Evolutionary conservation across 306 rosid genomes (phyloP).

Genomic region (Prunus persica): DNA sequence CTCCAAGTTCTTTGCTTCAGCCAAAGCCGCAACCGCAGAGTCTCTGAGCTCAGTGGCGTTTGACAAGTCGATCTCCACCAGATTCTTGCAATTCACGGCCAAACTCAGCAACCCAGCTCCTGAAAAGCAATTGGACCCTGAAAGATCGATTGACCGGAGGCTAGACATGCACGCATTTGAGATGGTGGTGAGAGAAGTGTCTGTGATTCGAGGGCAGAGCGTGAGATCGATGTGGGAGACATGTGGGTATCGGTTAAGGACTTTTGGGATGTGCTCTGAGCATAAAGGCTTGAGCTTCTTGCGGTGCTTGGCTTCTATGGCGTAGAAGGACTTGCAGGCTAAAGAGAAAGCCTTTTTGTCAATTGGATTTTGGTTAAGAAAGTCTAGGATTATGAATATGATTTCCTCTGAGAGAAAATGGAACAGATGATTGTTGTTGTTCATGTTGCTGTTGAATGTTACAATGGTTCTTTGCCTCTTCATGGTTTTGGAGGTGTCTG

Average conservation of each 20-base stretch:
- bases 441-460: background rate
- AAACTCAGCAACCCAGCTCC: constrained; percentile 50
- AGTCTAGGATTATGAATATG: constrained; percentile 61
- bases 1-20: constrained; percentile 72
- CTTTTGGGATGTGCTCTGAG: constrained; percentile 47
- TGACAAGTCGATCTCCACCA: constrained; percentile 76
- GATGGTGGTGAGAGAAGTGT: constrained; percentile 32
- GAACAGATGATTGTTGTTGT: constrained; percentile 33
- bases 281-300: constrained; percentile 60
- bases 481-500: constrained; percentile 21
- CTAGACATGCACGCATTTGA: constrained; percentile 39
- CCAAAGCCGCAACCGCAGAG: constrained; percentile 57
- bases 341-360: constrained; percentile 67
- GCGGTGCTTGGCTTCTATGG: constrained; percentile 72
- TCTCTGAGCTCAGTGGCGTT: constrained; percentile 78
- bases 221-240: constrained; percentile 55
- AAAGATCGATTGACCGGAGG: constrained; percentile 64
- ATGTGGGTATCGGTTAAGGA: constrained; percentile 47
- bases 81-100: constrained; percentile 37
- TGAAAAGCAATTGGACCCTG: constrained; percentile 63
- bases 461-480: constrained; percentile 39
- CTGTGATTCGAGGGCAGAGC: constrained; percentile 61
- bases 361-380: constrained; percentile 36
- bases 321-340: constrained; percentile 50
- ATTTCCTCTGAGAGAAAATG: constrained; percentile 72